Evolutionary conservation across 805 yeast species (phyloP).

Genomic region (Wickerhamomyces tratensis): DNA sequence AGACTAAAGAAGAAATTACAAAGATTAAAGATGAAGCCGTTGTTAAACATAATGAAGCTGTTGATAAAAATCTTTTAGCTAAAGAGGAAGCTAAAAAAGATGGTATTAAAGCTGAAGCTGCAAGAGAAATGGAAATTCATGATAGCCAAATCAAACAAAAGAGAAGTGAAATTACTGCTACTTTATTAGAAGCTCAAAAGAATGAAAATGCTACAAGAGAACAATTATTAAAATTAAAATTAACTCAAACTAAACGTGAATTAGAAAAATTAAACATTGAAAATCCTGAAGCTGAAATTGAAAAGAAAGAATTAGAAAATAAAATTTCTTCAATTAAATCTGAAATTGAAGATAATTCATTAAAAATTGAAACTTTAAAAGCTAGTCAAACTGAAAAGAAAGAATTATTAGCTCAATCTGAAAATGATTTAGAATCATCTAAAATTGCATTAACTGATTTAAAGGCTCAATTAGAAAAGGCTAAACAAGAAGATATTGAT

Average conservation of each 20-base stretch:
- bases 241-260: slow-evolving; percentile 16
- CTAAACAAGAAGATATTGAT: slow-evolving; percentile 10
- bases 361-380: slow-evolving; percentile 10
- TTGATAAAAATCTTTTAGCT: slow-evolving; percentile 9
- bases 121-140: slow-evolving; percentile 9
- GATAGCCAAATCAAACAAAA: slow-evolving; percentile 13
- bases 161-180: slow-evolving; percentile 13
- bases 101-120: slow-evolving; percentile 8
- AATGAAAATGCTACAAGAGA: slow-evolving; percentile 15
- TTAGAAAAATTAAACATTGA: slow-evolving; percentile 11
- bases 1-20: slow-evolving; percentile 14
- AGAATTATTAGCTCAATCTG: slow-evolving; percentile 6
- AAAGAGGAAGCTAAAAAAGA: slow-evolving; percentile 10
- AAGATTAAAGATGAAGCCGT: slow-evolving; percentile 8
- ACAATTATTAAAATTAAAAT: slow-evolving; percentile 14
- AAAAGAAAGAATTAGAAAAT: slow-evolving; percentile 10
- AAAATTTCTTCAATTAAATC: slow-evolving; percentile 10
- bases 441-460: slow-evolving; percentile 8
- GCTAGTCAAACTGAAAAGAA: slow-evolving; percentile 4
- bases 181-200: slow-evolving; percentile 17
- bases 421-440: slow-evolving; percentile 9
- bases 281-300: slow-evolving; percentile 7
- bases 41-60: slow-evolving; percentile 8
- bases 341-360: slow-evolving; percentile 12
- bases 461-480: slow-evolving; percentile 12